These are phyloP conservation scores for Fusarium caatingaense DNA, from an alignment of 2,329 filamentous ascomycete species.

Conservation along the genomic window DNA sequence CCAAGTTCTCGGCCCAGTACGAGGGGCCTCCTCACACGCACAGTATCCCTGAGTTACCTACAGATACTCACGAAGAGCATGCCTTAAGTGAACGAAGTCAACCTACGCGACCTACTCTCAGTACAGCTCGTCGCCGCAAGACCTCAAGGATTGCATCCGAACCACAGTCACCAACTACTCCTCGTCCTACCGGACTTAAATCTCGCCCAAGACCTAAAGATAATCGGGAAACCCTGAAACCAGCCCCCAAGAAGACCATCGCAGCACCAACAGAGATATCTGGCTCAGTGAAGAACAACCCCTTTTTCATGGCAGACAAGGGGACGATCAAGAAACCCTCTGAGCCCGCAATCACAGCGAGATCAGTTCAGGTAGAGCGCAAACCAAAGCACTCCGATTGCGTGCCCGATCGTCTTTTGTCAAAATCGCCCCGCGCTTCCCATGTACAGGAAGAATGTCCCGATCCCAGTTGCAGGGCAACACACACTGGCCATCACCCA, in stretches of 20 bases:
- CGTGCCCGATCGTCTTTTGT: conserved; percentile 41
- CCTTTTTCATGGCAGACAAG: conserved; percentile 50
- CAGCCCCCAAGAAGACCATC: conserved; percentile 18
- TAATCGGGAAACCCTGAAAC: conserved; percentile 13
- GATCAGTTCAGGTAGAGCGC: conserved; percentile 33
- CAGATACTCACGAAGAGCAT: not conserved
- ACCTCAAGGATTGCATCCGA: conserved; percentile 25
- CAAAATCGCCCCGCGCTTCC: conserved; percentile 16
- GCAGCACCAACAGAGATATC: conserved; percentile 24
- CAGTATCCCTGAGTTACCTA: conserved; percentile 2
- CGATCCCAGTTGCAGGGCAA: conserved; percentile 46
- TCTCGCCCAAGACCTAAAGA: conserved; percentile 12
- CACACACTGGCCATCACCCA: conserved; percentile 44
- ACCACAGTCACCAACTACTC: conserved; percentile 21
- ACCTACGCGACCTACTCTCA: not conserved
- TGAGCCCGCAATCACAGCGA: conserved; percentile 39
- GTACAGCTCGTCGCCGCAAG: conserved; percentile 7
- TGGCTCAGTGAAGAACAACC: conserved; percentile 46
- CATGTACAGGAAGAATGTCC: conserved; percentile 40
- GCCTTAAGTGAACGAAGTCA: conserved; percentile 10
- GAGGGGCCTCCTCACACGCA: conserved; percentile 11
- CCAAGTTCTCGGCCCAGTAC: not conserved
- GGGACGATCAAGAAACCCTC: conserved; percentile 33
- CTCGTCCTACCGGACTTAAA: conserved; percentile 7
- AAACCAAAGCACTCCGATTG: conserved; percentile 47